Base-by-base conservation (phyloP, 148 eudicot genomes). In the Camellia japonica region DNA sequence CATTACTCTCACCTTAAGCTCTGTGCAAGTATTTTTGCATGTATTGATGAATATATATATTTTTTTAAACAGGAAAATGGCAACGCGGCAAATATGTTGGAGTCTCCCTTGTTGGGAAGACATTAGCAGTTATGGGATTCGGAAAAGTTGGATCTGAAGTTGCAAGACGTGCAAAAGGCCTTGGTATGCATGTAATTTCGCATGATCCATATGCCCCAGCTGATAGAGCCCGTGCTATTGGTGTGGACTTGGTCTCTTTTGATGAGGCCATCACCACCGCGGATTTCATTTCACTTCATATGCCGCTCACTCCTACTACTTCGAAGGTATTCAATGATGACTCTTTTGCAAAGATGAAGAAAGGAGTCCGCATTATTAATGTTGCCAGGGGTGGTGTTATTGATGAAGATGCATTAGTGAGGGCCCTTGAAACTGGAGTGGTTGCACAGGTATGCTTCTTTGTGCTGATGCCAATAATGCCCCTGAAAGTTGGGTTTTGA, bases 111-210 rank as follows among this genome's bases (percentile, higher is more conserved):
- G 97, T 95, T 16, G 97, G 97, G 52, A 95, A 95, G 84, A 93
- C 95, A 43, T 75, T 95, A 19, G 95, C 94, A 1, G 86, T 94
- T 5, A 91, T 93, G 93, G 98, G 98, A 82, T 94, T 94, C 30
- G 98, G 98, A 14, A 95, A 95, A 83, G 98, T 95, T 13, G 98
- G 98, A 71, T 89, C 91, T 19, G 98, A 95, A 83, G 97, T 94
- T 6, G 98, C 98, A 49, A 86, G 98, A 72, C 85, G 98, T 62
- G 97, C 97, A 2, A 95, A 95, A 83, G 98, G 98, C 14, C 93
- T 95, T 15, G 98, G 98, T 10, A 95, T 95, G 97, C 86, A 85
- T 61, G 94, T 95, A 13, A 87, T 95, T 58, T 91, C 98, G 0
- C 97, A 95, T 41, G 98, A 95, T 68, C 98, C 98, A 5, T 95